Evolutionary conservation across 257 asterid species (phyloP), one percentile per base, ranked within the genome.

Genomic region (Nicotiana tomentosiformis): DNA sequence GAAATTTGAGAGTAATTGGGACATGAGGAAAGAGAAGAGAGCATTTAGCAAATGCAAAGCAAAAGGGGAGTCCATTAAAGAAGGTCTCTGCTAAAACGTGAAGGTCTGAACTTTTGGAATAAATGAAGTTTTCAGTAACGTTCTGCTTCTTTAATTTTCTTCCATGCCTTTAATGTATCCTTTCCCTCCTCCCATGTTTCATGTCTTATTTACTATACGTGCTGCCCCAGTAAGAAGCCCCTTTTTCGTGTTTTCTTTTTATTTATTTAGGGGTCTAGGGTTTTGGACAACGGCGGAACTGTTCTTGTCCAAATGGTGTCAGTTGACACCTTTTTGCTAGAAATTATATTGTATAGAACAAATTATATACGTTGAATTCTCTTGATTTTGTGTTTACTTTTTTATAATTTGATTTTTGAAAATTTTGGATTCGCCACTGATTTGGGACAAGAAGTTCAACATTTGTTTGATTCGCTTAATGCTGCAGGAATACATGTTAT

Each of bases 21-120:
- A 32, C 0, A 3, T 3, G 35, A 32, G 35, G 35, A 32, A 20
- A 29, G 35, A 58, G 32, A 29, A 77, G 18, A 53, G 8, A 57
- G 26, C 11, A 57, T 5, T 17, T 57, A 17, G 62, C 20, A 77
- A 7, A 78, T 6, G 62, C 9, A 77, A 7, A 83, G 7, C 35
- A 17, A 49, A 15, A 23, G 6, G 43, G 32, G 15, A 53, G 60
- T 15, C 72, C 14, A 83, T 81, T 81, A 80, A 80, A 84, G 85
- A 83, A 33, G 62, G 77, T 67, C 82, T 64, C 60, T 82, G 82
- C 70, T 84, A 66, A 81, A 86, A 78, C 89, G 89, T 86, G 87
- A 86, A 77, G 51, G 53, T 69, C 85, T 67, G 86, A 74, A 46
- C 18, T 51, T 32, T 51, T 43, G 82, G 68, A 58, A 18, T 84